phyloP scores from a whole-genome alignment of 208 protist genomes.

The Crithidia acanthocephali region DNA sequence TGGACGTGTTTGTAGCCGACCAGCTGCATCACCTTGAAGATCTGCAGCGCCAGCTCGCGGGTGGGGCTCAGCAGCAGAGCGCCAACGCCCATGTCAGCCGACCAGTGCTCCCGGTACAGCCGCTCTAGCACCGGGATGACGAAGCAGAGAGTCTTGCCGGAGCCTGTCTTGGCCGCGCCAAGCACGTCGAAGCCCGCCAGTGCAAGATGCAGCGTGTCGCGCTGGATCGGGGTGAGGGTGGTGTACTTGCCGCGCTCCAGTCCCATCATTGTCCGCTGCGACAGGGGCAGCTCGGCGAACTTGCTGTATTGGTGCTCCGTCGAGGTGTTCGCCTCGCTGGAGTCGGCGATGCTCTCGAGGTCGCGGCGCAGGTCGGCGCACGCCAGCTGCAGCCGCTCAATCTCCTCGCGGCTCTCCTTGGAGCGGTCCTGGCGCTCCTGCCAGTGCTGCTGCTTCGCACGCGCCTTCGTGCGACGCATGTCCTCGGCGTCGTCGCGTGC shows the following conservation, averaged over 20 bases:
- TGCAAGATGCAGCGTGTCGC: slow-evolving; percentile 93
- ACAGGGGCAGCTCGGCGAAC: slow-evolving; percentile 93
- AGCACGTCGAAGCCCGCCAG: slow-evolving; percentile 97
- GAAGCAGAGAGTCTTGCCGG: slow-evolving; percentile 99
- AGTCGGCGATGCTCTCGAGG: slow-evolving; percentile 51
- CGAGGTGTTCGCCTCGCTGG: slow-evolving; percentile 55
- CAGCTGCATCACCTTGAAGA: slow-evolving; percentile 98
- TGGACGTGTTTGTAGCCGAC: slow-evolving; percentile 94
- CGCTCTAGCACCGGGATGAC: slow-evolving; percentile 97
- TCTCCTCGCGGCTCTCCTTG: slow-evolving; percentile 67
- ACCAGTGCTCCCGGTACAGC: slow-evolving; percentile 93
- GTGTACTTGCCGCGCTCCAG: slow-evolving; percentile 93
- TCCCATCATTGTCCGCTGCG: slow-evolving; percentile 90
- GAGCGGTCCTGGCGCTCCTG: slow-evolving; percentile 86
- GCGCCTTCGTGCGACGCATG: slow-evolving; percentile 48
- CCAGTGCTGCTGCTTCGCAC: slow-evolving; percentile 69
- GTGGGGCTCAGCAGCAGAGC: slow-evolving; percentile 98
- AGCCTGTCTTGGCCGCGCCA: slow-evolving; percentile 98
- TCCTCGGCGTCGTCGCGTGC: slow-evolving; percentile 47
- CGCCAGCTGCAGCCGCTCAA: slow-evolving; percentile 50
- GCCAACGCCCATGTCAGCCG: slow-evolving; percentile 93
- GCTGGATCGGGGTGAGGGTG: slow-evolving; percentile 97
- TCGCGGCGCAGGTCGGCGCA: slow-evolving; percentile 49
- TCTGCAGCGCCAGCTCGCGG: slow-evolving; percentile 98
- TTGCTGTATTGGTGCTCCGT: slow-evolving; percentile 40